Percentiles rank a stretch among this genome's conserved stretches.
Conservation (phyloP, 441 rosid species). For the Corymbia citriodora region DNA sequence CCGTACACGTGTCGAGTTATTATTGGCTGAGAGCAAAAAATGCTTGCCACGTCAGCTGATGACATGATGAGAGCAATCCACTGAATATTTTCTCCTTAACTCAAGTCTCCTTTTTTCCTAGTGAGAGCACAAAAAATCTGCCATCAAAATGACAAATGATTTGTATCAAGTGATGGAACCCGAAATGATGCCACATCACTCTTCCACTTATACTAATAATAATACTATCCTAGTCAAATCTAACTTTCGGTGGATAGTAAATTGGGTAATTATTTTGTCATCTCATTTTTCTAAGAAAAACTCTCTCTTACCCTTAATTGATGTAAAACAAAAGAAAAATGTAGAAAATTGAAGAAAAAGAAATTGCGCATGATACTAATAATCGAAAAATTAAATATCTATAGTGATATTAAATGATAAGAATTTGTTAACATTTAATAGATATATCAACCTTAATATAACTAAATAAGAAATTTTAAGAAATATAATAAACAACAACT, state of each 20-base stretch:
- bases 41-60: no score
- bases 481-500: neutral
- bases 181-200: neutral
- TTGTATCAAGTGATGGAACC: neutral
- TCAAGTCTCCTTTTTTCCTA: neutral
- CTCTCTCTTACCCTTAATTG: neutral
- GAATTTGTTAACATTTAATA: no score
- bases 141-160: neutral
- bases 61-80: no score
- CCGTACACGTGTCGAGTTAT: no score
- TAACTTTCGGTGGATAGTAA: neutral
- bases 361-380: no score
- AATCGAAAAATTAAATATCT: no score
- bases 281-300: neutral
- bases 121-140: neutral
- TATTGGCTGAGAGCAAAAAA: no score
- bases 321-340: neutral
- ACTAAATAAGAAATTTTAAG: neutral
- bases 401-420: no score
- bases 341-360: neutral
- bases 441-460: accelerated
- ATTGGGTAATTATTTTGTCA: no score
- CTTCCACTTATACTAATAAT: neutral
- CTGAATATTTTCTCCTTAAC: no score
- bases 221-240: neutral